These are phyloP conservation scores for Penicillium sp. DNA, from an alignment of 2,329 filamentous ascomycete genomes.

Conservation along the genomic window DNA sequence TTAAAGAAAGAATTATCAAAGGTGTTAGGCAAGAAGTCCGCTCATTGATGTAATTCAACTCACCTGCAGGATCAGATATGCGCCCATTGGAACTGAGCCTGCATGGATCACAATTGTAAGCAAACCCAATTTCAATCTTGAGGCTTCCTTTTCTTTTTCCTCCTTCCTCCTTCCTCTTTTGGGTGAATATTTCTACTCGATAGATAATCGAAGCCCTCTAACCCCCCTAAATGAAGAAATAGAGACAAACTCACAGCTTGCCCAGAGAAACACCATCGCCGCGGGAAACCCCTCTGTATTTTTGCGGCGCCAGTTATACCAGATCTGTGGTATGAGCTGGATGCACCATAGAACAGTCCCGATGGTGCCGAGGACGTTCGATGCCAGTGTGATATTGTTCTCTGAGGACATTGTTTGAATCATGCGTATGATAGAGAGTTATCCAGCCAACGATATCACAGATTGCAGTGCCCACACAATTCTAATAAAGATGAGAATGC, in stretches of 20 bases:
- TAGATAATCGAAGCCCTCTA: neutral
- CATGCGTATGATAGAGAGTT: neutral
- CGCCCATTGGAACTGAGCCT: slow-evolving; percentile 51
- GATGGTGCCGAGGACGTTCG: slow-evolving; percentile 42
- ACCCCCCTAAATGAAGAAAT: neutral
- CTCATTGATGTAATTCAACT: neutral
- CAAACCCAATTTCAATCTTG: neutral
- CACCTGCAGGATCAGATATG: slow-evolving; percentile 53
- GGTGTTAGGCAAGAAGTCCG: neutral
- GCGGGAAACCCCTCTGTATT: slow-evolving; percentile 61
- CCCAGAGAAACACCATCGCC: slow-evolving; percentile 64
- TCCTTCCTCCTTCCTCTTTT: neutral
- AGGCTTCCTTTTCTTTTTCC: neutral
- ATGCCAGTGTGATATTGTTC: slow-evolving; percentile 33
- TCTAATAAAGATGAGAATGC: too few species aligned
- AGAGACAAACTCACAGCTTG: slow-evolving; percentile 43
- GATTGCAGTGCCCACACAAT: too few species aligned
- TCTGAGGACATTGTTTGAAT: slow-evolving; percentile 1
- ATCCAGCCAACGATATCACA: too few species aligned
- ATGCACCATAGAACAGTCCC: slow-evolving; percentile 44
- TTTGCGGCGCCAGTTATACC: slow-evolving; percentile 61
- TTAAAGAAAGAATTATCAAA: neutral
- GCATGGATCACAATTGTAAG: neutral
- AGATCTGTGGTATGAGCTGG: slow-evolving; percentile 51
- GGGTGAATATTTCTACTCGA: neutral